Evolutionary conservation across 805 yeast species (phyloP), one percentile per base, ranked within the genome.

Genomic region (Myxozyma vanderwaltii): DNA sequence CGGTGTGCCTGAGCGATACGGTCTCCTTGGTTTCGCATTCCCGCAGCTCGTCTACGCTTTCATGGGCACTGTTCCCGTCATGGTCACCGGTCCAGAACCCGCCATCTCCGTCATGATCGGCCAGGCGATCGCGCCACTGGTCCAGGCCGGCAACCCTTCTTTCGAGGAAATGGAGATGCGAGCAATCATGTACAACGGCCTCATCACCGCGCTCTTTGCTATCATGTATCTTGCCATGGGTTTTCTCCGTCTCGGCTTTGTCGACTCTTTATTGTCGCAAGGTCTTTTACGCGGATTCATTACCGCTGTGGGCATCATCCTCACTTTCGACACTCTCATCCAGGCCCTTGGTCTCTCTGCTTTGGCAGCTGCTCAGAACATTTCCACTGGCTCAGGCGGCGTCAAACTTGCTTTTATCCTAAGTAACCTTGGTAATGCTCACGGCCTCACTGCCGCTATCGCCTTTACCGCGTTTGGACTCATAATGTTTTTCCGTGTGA

Each of bases 21-120:
- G 97, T 0, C 76, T 91, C 7, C 81, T 85, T 64, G 89, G 91
- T 0, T 78, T 90, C 49, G 85, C 89, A 0, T 77, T 88, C 2
- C 89, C 94, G 0, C 95, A 96, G 0, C 74, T 86, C n/a, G 74
- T 88, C 6, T 91, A 91, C 70, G 79, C 89, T 5, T 61, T 90
- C 2, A 77, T 90, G 59, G 97, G 97, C 0, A 82, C 94, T 0
- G 95, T 90, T 0, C 96, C 96, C 0, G 86, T 86, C 59, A 83
- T 91, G 86, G 84, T 90, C 40, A 95, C 91, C 19, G 96, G 96
- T 0, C 96, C 97, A 0, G 95, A 91, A 71, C 91, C 92, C 19
- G 91, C 96, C 0, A 84, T 89, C 7, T 88, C 95, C 0, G 76
- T 91, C 67, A 84, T 91, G 13, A 84, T 88, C 26, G 96, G 96